These are phyloP conservation scores for Suhomyces guaymorum DNA, from an alignment of 1,139 yeast genomes.

Conservation along the genomic window DNA sequence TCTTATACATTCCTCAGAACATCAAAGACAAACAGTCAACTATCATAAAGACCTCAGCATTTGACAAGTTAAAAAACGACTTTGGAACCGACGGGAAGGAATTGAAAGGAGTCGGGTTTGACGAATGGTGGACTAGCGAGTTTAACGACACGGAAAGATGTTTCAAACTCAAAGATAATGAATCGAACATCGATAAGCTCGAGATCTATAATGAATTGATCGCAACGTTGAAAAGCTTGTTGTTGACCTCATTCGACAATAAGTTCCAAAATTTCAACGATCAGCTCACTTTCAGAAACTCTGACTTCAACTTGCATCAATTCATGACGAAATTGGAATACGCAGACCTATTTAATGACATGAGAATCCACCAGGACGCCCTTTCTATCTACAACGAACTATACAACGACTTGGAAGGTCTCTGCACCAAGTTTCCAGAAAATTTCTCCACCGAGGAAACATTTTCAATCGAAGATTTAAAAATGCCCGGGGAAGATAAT, in stretches of 20 bases:
- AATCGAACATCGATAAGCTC: conserved; percentile 33
- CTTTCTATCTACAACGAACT: conserved; percentile 48
- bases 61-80: conserved; percentile 67
- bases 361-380: conserved; percentile 61
- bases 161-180: conserved; percentile 41
- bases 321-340: conserved; percentile 24
- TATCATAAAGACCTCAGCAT: conserved; percentile 53
- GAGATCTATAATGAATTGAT: conserved; percentile 55
- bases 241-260: conserved; percentile 57
- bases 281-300: conserved; percentile 31
- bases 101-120: conserved; percentile 18
- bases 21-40: conserved; percentile 44
- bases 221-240: conserved; percentile 49
- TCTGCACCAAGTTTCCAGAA: conserved; percentile 23
- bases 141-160: conserved; percentile 31
- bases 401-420: conserved; percentile 22
- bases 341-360: conserved; percentile 41
- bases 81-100: conserved; percentile 54
- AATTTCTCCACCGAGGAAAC: conserved; percentile 14
- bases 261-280: conserved; percentile 44
- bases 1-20: conserved; percentile 53
- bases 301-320: conserved; percentile 17
- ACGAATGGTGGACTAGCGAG: conserved; percentile 12
- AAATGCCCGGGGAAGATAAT: too few species aligned
- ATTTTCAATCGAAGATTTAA: not conserved